A percentile compares a stretch with the other conserved stretches of the same genome.
phyloP scores from a whole-genome alignment of 2,329 filamentous ascomycete species.

The Fusarium albidum region DNA sequence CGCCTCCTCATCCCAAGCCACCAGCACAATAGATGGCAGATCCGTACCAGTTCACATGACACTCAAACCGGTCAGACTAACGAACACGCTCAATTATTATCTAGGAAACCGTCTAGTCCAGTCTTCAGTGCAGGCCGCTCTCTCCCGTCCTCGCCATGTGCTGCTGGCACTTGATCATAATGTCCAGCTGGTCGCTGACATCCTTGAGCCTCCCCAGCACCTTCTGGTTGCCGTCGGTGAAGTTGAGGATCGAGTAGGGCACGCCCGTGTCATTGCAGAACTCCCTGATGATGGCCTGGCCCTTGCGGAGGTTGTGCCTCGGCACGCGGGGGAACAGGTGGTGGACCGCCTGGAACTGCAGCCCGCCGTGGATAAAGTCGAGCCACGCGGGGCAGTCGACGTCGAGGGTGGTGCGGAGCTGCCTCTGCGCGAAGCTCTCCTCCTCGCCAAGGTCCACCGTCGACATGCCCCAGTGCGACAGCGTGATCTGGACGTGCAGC shows the following conservation, averaged over 20 bases:
- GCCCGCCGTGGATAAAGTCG: constrained; percentile 75
- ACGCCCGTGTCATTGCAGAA: constrained; percentile 72
- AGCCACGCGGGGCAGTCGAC: constrained; percentile 76
- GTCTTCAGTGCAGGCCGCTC: constrained; percentile 45
- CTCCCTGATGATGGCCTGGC: constrained; percentile 66
- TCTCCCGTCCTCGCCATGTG: constrained; percentile 58
- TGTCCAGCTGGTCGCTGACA: constrained; percentile 67
- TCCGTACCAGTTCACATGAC: not conserved
- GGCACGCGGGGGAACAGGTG: constrained; percentile 75
- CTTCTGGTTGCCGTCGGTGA: constrained; percentile 69
- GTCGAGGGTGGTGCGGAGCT: constrained; percentile 77
- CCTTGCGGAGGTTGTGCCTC: constrained; percentile 70
- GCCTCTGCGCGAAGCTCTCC: constrained; percentile 74
- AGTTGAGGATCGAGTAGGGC: constrained; percentile 68
- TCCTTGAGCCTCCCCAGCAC: constrained; percentile 59
- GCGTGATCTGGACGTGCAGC: constrained; percentile 75
- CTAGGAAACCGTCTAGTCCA: constrained; percentile 5
- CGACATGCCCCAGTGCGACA: constrained; percentile 78
- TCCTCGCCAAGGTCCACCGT: constrained; percentile 69
- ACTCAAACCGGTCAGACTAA: not conserved
- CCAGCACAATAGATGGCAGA: not conserved
- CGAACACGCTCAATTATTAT: constrained; percentile 7
- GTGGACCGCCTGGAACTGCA: constrained; percentile 78
- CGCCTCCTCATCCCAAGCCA: not conserved
- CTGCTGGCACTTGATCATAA: constrained; percentile 65